Base-by-base conservation (phyloP, 75 land plant genomes). In the Picea sitchensis region DNA sequence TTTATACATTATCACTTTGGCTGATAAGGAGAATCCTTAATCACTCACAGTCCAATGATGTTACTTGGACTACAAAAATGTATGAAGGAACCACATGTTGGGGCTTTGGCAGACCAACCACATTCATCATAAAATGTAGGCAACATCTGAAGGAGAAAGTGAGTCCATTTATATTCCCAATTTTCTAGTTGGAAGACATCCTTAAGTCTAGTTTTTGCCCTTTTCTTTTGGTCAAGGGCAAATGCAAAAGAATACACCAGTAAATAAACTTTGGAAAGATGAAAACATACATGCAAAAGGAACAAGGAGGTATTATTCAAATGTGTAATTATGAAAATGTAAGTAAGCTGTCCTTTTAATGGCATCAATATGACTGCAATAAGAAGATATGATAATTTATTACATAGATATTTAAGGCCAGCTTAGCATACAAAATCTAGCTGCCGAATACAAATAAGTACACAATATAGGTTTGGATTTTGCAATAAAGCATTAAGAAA, bases 361-460 rank as follows among this genome's bases (percentile, higher is more conserved):
- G n/a, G 1, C 54, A 71, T 71, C 36, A 18, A 15, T 34, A 38
- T 36, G 7, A 67, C n/a, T 71, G 51, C 23, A 47, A 41, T n/a
- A 71, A 44, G 56, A 4, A 71, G 74, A 71, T 20, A 41, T 41
- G 21, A 20, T 44, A 71, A 11, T 20, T 71, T 36, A 7, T 71
- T 23, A 44, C 7, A 44, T 20, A 71, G 54, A 9, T 51, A 71
- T n/a, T 17, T 71, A 38, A 71, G 21, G 26, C 26, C 54, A n/a
- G 23, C 41, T 13, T 44, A n/a, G 47, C 34, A 44, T 71, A 71
- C 31, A 23, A 76, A 76, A 41, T 76, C 74, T 62, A 76, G 17
- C 12, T 9, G 12, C 56, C 56, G 9, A 51, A 51, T 51, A 51
- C 12, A 51, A 51, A 51, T 51, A 51, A 9, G 56, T 51, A 51